Percentiles rank a stretch among this genome's conserved stretches.
These are phyloP conservation scores for Dendrobium chrysotoxum DNA, from an alignment of 106 monocot species.

Conservation along the genomic window DNA sequence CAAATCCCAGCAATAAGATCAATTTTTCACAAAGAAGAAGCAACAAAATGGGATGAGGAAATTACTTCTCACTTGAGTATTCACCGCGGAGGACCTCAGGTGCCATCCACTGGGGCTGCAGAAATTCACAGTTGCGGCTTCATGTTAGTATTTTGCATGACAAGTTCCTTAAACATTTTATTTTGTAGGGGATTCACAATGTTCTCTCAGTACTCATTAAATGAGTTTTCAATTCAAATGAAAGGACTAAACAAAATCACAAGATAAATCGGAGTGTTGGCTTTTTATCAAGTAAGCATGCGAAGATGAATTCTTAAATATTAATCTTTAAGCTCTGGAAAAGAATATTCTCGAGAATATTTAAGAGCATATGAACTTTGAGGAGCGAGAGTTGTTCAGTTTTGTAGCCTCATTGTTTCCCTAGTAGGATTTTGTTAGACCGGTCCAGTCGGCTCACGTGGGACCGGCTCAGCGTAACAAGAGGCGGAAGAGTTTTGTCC, in stretches of 20 bases:
- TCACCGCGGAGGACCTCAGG: conserved; percentile 35
- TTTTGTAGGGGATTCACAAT: not conserved
- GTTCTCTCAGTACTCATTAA: not conserved
- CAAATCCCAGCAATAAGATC: too few species aligned
- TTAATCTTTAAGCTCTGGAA: not conserved
- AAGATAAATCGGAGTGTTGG: not conserved
- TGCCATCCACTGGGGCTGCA: conserved; percentile 40
- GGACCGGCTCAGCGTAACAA: too few species aligned
- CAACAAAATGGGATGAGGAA: not conserved
- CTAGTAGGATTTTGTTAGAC: too few species aligned
- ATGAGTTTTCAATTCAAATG: not conserved
- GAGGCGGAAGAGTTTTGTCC: too few species aligned
- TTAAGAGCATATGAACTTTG: not conserved
- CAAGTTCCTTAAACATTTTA: not conserved
- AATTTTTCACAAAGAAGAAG: not conserved
- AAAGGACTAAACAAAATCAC: not conserved
- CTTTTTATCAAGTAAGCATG: not conserved
- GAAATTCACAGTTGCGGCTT: not conserved
- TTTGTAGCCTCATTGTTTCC: too few species aligned
- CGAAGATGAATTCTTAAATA: not conserved
- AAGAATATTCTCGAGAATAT: not conserved
- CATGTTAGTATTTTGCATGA: not conserved
- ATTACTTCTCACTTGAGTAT: conserved; percentile 27
- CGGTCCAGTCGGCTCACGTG: too few species aligned
- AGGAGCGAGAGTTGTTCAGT: not conserved